These are phyloP conservation scores for Chrysosporium keratinophilum DNA, from an alignment of 2,329 filamentous ascomycete genomes.

Conservation along the genomic window DNA sequence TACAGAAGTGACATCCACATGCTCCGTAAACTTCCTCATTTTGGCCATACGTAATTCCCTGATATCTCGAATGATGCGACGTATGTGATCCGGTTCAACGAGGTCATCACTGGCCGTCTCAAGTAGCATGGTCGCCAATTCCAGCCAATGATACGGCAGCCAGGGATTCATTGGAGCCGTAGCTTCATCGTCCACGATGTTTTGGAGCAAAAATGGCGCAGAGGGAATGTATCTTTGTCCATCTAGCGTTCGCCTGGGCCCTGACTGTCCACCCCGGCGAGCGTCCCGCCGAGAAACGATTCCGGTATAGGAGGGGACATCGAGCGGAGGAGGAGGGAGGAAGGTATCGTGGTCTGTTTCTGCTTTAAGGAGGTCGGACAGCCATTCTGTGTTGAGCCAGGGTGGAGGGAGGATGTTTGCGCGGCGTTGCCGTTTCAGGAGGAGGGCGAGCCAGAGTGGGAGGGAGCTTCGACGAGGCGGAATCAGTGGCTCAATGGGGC, in stretches of 20 bases:
- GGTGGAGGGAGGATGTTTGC: constrained; percentile 85
- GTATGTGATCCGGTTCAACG: constrained; percentile 59
- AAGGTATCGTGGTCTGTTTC: constrained; percentile 69
- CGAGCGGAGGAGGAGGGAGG: constrained; percentile 62
- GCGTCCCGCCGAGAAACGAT: constrained; percentile 22
- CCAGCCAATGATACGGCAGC: constrained; percentile 91
- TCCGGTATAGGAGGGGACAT: constrained; percentile 27
- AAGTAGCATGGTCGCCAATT: constrained; percentile 76
- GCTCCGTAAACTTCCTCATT: constrained; percentile 63
- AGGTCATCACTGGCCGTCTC: constrained; percentile 79
- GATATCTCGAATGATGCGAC: constrained; percentile 66
- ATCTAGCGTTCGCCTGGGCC: constrained; percentile 29
- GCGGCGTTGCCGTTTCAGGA: constrained; percentile 86
- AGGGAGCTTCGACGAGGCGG: constrained; percentile 71
- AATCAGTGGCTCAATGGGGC: constrained; percentile 61
- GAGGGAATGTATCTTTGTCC: constrained; percentile 38
- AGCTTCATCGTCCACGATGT: constrained; percentile 46
- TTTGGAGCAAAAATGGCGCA: constrained; percentile 69
- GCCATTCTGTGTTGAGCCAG: constrained; percentile 71
- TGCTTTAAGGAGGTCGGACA: constrained; percentile 65
- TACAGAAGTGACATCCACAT: constrained; percentile 47
- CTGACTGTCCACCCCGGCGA: constrained; percentile 19
- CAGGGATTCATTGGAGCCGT: constrained; percentile 28
- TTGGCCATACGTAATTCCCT: constrained; percentile 84
- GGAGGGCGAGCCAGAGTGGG: constrained; percentile 87